A percentile compares a stretch with the other conserved stretches of the same genome.
phyloP scores from a whole-genome alignment of 108 stramenopile genomes.

The Pseudonitzschia multistriata region DNA sequence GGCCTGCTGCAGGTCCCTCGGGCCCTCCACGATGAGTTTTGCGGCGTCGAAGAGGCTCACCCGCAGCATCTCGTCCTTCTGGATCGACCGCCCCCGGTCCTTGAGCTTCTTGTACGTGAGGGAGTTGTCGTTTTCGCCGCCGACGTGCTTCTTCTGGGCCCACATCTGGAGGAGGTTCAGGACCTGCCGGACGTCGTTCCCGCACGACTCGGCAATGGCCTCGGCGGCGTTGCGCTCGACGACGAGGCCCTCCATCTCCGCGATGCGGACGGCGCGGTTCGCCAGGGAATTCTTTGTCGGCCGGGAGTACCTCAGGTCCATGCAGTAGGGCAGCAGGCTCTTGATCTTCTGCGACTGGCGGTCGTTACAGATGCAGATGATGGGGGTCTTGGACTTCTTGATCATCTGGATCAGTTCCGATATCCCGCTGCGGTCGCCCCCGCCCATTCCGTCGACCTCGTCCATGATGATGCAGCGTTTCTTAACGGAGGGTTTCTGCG shows the following conservation, averaged over 20 bases:
- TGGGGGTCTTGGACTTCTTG: constrained; percentile 91
- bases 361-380: constrained; percentile 99
- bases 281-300: constrained; percentile 81
- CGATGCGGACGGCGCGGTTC: constrained; percentile 77
- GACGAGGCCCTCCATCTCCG: constrained; percentile 72
- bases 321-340: constrained; percentile 88
- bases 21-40: constrained; percentile 76
- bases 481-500: constrained; percentile 9
- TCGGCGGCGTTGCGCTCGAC: constrained; percentile 92
- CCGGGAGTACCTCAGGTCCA: constrained; percentile 86
- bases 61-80: constrained; percentile 90
- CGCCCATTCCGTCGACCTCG: constrained; percentile 99
- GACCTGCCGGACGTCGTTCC: constrained; percentile 95
- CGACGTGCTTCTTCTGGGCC: constrained; percentile 61
- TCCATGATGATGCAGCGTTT: constrained; percentile 96
- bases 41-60: constrained; percentile 91
- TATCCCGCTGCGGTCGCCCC: constrained; percentile 91
- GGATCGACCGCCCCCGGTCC: constrained; percentile 59
- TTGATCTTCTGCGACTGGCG: constrained; percentile 87
- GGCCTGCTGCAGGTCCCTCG: constrained; percentile 52
- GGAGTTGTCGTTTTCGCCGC: constrained; percentile 9
- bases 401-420: constrained; percentile 95
- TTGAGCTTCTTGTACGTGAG: constrained; percentile 86
- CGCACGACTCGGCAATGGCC: constrained; percentile 91
- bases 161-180: constrained; percentile 97